Percentiles rank a stretch among this genome's conserved stretches.
These are phyloP conservation scores for Picochlorum sp. DNA, from an alignment of 139 green algal species.

Conservation along the genomic window DNA sequence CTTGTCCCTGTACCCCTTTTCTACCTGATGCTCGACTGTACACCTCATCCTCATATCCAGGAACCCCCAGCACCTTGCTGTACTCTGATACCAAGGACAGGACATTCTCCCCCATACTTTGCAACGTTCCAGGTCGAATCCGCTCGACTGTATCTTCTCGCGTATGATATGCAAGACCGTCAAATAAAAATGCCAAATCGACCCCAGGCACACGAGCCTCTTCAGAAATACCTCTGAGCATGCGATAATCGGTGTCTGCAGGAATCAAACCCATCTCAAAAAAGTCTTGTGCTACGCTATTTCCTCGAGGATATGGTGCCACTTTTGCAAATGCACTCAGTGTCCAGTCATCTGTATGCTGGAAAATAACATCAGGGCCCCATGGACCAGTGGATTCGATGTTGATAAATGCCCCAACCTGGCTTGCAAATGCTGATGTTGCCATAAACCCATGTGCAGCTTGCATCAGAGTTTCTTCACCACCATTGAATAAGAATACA, in stretches of 20 bases:
- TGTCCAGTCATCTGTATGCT: constrained; percentile 53
- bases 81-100: constrained; percentile 28
- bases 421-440: constrained; percentile 9
- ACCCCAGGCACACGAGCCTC: constrained; percentile 48
- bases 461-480: constrained; percentile 48
- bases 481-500: constrained; percentile 59
- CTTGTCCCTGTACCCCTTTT: constrained; percentile 5
- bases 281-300: constrained; percentile 49
- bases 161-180: constrained; percentile 55
- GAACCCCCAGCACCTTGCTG: constrained; percentile 14
- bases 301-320: constrained; percentile 37
- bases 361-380: constrained; percentile 64
- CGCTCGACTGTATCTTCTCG: constrained; percentile 31
- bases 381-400: constrained; percentile 60
- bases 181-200: constrained; percentile 60
- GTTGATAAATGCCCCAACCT: constrained; percentile 64
- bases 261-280: constrained; percentile 57
- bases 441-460: constrained; percentile 31
- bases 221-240: constrained; percentile 45
- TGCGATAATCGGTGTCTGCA: constrained; percentile 67
- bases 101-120: constrained; percentile 52
- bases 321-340: constrained; percentile 37
- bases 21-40: background rate
- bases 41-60: constrained; percentile 1
- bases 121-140: constrained; percentile 50